Base-by-base conservation (phyloP, 2,329 filamentous ascomycete species). In the Stachybotrys echinatus region DNA sequence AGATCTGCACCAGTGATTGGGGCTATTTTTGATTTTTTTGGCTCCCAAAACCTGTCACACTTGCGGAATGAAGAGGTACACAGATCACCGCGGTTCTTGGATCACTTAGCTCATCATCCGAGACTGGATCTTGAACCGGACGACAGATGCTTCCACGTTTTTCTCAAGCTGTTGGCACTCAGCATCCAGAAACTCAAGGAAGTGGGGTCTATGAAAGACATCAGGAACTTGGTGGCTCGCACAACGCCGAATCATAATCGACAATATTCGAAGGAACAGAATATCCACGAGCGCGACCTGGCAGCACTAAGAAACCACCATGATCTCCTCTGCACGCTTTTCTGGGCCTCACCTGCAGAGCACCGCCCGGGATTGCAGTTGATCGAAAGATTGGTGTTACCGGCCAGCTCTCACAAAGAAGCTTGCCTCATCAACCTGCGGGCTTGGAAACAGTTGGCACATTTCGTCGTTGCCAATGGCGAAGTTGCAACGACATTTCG, bases 301-400 rank as follows among this genome's bases (percentile, higher is more conserved):
- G 81, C 81, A 4, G 81, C 83, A 5, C 66, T 88, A 42, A 72
- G 83, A 50, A 88, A 88, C 52, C 84, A 88, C 52, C 84, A 87
- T 51, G 84, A 88, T 61, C 74, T 88, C 40, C 70, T 88, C 4
- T 83, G 79, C 55, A 84, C 82, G 1, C 69, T 88, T 5, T 87
- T 80, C 60, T 88, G 83, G 82, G 80, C 78, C 6, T 74, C 80
- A 2, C 83, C 83, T 8, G 61, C 72, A 2, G 74, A 77, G 3
- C 58, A 80, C 45, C 74, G 83, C 7, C 81, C 80, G 4, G 70
- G 70, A 6, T 65, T 78, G 2, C 72, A 75, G 49, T 68, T 81
- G 19, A 74, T 87, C 12, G 79, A 84, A 61, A 73, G 79, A 48
- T 71, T 88, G 2, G 80, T 88, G 3, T 63, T 70, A 18, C 79